Evolutionary conservation across 2,329 filamentous ascomycete genomes (phyloP).

Genomic region (Arachnomyces sp.): DNA sequence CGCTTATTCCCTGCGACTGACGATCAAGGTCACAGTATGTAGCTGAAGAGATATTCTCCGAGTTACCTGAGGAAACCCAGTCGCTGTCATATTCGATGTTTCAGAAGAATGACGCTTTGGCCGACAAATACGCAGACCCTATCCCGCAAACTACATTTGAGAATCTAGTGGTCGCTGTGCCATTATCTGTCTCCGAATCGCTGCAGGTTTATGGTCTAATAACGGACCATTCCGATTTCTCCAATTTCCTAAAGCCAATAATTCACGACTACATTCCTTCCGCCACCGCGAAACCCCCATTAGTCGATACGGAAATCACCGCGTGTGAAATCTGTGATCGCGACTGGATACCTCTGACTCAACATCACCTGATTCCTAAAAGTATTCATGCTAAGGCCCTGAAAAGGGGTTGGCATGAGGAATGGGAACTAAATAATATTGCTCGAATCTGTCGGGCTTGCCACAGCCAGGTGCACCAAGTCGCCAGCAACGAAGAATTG

Average conservation of each 20-base stretch:
- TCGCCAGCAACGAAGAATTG: slow-evolving; percentile 69
- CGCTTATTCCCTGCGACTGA: slow-evolving; percentile 6
- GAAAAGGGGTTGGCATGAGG: slow-evolving; percentile 71
- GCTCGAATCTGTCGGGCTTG: slow-evolving; percentile 82
- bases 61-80: slow-evolving; percentile 55
- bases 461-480: slow-evolving; percentile 72
- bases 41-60: slow-evolving; percentile 59
- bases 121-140: slow-evolving; percentile 51
- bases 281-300: slow-evolving; percentile 57
- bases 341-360: slow-evolving; percentile 67
- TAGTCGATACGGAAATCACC: slow-evolving; percentile 48
- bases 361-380: slow-evolving; percentile 80
- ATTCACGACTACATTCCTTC: slow-evolving; percentile 56
- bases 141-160: slow-evolving; percentile 47
- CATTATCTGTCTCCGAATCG: slow-evolving; percentile 57
- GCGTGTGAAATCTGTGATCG: slow-evolving; percentile 71
- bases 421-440: slow-evolving; percentile 68
- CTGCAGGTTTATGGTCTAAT: slow-evolving; percentile 61
- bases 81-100: slow-evolving; percentile 54
- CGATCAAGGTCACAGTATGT: slow-evolving; percentile 50
- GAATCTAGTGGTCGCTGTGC: slow-evolving; percentile 47
- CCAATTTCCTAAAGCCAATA: slow-evolving; percentile 55
- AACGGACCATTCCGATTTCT: slow-evolving; percentile 36
- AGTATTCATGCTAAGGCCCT: slow-evolving; percentile 67
- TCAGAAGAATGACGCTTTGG: slow-evolving; percentile 43